These are phyloP conservation scores for Chalciporus piperatoides DNA, from an alignment of 1,284 basidiomycete genomes.

Conservation along the genomic window DNA sequence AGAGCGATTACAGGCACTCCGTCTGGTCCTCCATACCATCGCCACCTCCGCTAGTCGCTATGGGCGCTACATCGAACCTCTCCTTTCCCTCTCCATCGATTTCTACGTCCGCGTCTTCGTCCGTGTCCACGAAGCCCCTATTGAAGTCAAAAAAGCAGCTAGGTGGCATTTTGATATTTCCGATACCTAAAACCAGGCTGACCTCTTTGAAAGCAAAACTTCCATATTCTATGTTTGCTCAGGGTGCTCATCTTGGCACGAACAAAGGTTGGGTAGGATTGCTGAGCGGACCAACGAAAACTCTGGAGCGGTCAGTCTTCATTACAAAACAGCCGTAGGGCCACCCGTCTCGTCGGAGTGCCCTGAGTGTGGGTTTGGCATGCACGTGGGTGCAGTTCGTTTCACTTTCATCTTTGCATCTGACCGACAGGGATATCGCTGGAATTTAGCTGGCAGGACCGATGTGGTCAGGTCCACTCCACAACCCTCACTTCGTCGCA, in stretches of 20 bases:
- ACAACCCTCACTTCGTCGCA: conserved; percentile 72
- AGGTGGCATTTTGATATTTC: conserved; percentile 47
- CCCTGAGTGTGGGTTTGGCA: conserved; percentile 73
- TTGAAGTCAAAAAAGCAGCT: conserved; percentile 84
- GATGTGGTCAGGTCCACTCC: conserved; percentile 93
- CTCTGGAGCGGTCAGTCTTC: conserved; percentile 52
- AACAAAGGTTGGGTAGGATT: conserved; percentile 75
- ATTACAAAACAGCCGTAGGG: conserved; percentile 73
- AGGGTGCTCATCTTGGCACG: conserved; percentile 75
- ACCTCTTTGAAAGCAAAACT: conserved; percentile 57
- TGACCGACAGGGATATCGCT: conserved; percentile 26
- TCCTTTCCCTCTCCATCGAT: conserved; percentile 94
- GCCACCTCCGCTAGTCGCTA: conserved; percentile 89
- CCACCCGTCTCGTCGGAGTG: conserved; percentile 70
- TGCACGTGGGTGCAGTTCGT: conserved; percentile 55
- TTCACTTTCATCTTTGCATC: neutral
- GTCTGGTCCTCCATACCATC: conserved; percentile 84
- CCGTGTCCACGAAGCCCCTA: conserved; percentile 68
- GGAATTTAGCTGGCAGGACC: conserved; percentile 72
- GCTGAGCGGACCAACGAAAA: conserved; percentile 54
- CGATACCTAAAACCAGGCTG: conserved; percentile 4
- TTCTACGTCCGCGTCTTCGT: conserved; percentile 97
- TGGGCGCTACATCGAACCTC: conserved; percentile 86
- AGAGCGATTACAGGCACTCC: conserved; percentile 61
- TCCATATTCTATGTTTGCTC: conserved; percentile 81